Evolutionary conservation across 1,284 basidiomycete genomes (phyloP).

Genomic region (Apiotrichum siamense): DNA sequence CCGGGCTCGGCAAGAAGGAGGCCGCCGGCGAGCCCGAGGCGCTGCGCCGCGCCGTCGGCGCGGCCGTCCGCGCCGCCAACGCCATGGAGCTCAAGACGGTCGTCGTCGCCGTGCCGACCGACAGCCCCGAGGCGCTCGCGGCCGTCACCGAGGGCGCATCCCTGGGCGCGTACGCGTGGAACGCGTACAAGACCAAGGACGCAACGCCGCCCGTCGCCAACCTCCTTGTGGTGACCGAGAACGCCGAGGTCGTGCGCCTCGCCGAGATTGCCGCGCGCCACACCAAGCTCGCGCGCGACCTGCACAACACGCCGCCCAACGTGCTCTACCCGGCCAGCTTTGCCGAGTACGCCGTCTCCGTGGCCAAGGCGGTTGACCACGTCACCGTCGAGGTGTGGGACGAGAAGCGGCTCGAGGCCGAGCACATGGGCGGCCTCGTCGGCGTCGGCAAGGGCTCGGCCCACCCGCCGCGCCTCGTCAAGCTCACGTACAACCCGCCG

Average conservation of each 20-base stretch:
- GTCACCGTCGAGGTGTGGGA: constrained; percentile 17
- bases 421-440: constrained; percentile 9
- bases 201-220: constrained; percentile 1
- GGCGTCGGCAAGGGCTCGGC: constrained; percentile 14
- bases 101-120: constrained; percentile 8
- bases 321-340: constrained; percentile 14
- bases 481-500: constrained; percentile 11
- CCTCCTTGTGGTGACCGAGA: constrained; percentile 9
- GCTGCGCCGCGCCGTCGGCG: constrained; percentile 8
- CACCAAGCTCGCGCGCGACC: constrained; percentile 14
- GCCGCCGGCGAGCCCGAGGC: constrained; percentile 8
- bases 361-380: constrained; percentile 4
- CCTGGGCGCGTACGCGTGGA: constrained; percentile 19
- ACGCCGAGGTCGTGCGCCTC: background rate
- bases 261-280: constrained; percentile 14
- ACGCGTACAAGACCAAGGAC: constrained; percentile 17
- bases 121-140: constrained; percentile 4
- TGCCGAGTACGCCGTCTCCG: constrained; percentile 7
- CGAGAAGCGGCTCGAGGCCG: constrained; percentile 9
- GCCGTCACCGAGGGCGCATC: constrained; percentile 14
- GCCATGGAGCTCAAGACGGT: constrained; percentile 7
- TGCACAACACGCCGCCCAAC: constrained; percentile 13
- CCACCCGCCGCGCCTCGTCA: constrained; percentile 12
- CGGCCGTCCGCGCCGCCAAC: constrained; percentile 7
- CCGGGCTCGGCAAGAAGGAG: constrained; percentile 10